Evolutionary conservation across 2,329 filamentous ascomycete species (phyloP), one percentile per base, ranked within the genome.

Genomic region (Colletotrichum karsti): DNA sequence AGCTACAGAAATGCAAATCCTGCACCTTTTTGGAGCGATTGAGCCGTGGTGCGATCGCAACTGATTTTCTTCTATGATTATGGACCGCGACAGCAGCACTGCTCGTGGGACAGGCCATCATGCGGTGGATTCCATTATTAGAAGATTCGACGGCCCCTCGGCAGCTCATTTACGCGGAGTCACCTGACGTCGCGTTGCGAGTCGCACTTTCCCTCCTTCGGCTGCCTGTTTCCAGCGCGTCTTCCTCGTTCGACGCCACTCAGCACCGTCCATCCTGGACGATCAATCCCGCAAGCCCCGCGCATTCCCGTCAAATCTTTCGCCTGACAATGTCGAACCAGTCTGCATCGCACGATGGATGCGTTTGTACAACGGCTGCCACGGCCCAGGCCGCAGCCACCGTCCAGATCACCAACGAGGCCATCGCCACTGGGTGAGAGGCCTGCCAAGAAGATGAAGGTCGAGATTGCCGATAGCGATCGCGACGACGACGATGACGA

Each of bases 141-240:
- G 44, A 50, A 51, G 57, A 41, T 18, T 51, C 35, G 5, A 30
- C 20, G 7, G 22, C 2, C 20, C 8, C 13, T 12, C 30, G 3
- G 18, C 8, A 44, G 55, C 48, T 46, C 33, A 69, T 69, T 35
- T 62, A 69, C 69, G 62, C 69, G 69, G 50, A 70, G 74, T 82
- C 80, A 82, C 75, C 74, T 82, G 80, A 80, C 74, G 75, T 79
- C 80, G 80, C 75, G 80, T 78, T 72, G 48, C 24, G 39, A 48
- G 9, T 41, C 30, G 51, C 37, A 50, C 62, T 60, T 50, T 20
- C 50, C 26, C 56, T 35, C 39, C 50, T 56, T 44, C 44, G 13
- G 51, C 33, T 48, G 59, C 59, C 68, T 69, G 50, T 55, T 50
- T 53, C 15, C 61, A 22, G 44, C 66, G 66, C 55, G 66, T 67